Evolutionary conservation across 768 basidiomycete genomes (phyloP).

Genomic region (Leccinum variicolor): DNA sequence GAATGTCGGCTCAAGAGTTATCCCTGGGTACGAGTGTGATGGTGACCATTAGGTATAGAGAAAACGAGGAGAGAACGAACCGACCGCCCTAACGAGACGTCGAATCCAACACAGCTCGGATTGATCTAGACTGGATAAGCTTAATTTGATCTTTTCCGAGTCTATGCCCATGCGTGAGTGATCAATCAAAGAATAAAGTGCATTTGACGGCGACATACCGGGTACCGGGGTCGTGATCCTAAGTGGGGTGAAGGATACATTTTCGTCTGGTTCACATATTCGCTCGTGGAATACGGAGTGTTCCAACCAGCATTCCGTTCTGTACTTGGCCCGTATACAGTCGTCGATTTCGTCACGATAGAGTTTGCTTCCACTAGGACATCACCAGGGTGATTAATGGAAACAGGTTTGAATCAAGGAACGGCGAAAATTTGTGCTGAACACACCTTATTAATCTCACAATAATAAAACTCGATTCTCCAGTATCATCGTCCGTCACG

Average conservation of each 20-base stretch:
- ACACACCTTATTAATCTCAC: slow-evolving; percentile 72
- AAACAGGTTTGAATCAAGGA: background rate
- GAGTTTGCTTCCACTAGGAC: slow-evolving; percentile 65
- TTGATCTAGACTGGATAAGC: slow-evolving; percentile 74
- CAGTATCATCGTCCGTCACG: slow-evolving; percentile 41
- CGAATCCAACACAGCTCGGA: slow-evolving; percentile 64
- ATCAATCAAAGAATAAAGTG: background rate
- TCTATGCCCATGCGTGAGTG: slow-evolving; percentile 34
- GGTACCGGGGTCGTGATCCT: slow-evolving; percentile 52
- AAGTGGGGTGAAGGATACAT: slow-evolving; percentile 70
- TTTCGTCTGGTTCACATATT: slow-evolving; percentile 64
- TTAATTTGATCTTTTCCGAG: slow-evolving; percentile 54
- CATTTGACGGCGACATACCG: slow-evolving; percentile 35
- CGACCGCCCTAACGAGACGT: slow-evolving; percentile 18
- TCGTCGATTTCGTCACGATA: slow-evolving; percentile 55
- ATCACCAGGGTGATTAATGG: background rate
- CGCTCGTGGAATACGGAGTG: slow-evolving; percentile 73
- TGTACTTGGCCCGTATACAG: slow-evolving; percentile 48
- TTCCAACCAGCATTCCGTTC: slow-evolving; percentile 95
- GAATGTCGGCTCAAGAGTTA: slow-evolving; percentile 53
- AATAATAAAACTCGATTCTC: slow-evolving; percentile 60
- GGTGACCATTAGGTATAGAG: background rate
- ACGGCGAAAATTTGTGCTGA: background rate
- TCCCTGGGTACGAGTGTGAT: slow-evolving; percentile 37
- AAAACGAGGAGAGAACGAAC: slow-evolving; percentile 7